Evolutionary conservation across 352 stramenopile species (phyloP).

Genomic region (Pythium coloratum): DNA sequence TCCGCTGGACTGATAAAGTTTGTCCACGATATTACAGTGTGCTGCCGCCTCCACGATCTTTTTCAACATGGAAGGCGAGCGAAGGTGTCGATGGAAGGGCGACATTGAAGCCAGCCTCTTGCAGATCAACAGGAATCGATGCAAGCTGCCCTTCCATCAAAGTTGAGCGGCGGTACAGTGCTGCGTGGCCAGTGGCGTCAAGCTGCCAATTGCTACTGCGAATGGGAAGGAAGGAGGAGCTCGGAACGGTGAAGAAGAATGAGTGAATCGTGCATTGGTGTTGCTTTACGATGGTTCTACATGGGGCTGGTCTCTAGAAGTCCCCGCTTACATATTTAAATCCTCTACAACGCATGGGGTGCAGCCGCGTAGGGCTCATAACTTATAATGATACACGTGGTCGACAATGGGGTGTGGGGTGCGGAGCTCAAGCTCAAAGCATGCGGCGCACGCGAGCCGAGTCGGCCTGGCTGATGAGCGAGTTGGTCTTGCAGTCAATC

Average conservation of each 20-base stretch:
- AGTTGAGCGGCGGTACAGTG: too few relatives aligned
- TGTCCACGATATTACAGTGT: not conserved
- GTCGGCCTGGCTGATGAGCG: constrained; percentile 70
- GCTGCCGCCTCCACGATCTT: not conserved
- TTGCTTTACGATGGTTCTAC: constrained; percentile 4
- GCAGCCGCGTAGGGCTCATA: constrained; percentile 17
- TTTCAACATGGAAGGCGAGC: not conserved
- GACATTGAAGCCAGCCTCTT: too few relatives aligned
- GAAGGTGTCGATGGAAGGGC: not conserved
- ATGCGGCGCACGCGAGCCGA: constrained; percentile 61
- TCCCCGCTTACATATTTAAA: constrained; percentile 3
- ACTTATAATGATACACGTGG: constrained; percentile 17
- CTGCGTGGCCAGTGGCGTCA: not conserved
- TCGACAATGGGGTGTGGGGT: not conserved
- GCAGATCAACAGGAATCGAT: too few relatives aligned
- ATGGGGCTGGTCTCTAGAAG: not conserved
- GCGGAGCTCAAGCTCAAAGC: constrained; percentile 26
- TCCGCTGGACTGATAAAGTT: not conserved
- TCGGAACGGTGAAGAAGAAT: not conserved
- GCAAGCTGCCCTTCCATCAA: too few relatives aligned
- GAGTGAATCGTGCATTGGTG: not conserved
- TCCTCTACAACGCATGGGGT: constrained; percentile 4
- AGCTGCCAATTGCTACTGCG: too few relatives aligned
- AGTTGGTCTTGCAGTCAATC: constrained; percentile 88
- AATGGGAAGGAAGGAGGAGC: not conserved